Percentiles rank a stretch among this genome's conserved stretches.
phyloP scores from a whole-genome alignment of 2,329 filamentous ascomycete genomes.

The Daldinia eschscholtzii region DNA sequence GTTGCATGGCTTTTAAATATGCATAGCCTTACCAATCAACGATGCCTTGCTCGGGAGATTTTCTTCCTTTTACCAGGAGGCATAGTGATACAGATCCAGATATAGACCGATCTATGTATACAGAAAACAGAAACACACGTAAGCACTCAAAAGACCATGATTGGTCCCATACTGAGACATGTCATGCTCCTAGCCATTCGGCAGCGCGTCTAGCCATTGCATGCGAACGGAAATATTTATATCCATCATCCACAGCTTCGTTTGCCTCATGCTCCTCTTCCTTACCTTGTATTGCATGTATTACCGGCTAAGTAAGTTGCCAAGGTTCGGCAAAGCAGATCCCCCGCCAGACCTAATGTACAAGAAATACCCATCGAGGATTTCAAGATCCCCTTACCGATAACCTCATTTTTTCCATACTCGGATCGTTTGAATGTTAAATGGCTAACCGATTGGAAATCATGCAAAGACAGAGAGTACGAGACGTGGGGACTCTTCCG shows the following conservation, averaged over 20 bases:
- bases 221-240: slow-evolving; percentile 5
- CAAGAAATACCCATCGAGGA: background rate
- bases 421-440: slow-evolving; percentile 6
- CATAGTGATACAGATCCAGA: slow-evolving; percentile 26
- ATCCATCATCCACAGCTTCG: slow-evolving; percentile 11
- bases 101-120: slow-evolving; percentile 8
- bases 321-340: slow-evolving; percentile 30
- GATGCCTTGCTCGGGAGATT: slow-evolving; percentile 32
- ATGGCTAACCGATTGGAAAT: background rate
- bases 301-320: slow-evolving; percentile 21
- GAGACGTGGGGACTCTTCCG: slow-evolving; percentile 8
- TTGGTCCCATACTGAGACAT: slow-evolving; percentile 31
- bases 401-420: background rate
- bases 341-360: slow-evolving; percentile 13
- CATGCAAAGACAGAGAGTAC: slow-evolving; percentile 8
- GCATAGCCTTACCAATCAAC: slow-evolving; percentile 31
- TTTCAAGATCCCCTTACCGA: slow-evolving; percentile 17
- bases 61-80: slow-evolving; percentile 32
- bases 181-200: slow-evolving; percentile 11
- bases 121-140: slow-evolving; percentile 14
- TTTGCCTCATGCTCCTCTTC: background rate
- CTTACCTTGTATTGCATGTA: background rate
- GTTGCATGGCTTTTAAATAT: slow-evolving; percentile 23
- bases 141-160: slow-evolving; percentile 19
- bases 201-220: slow-evolving; percentile 13